phyloP scores from a whole-genome alignment of 257 asterid species.

The Agastache rugosa region DNA sequence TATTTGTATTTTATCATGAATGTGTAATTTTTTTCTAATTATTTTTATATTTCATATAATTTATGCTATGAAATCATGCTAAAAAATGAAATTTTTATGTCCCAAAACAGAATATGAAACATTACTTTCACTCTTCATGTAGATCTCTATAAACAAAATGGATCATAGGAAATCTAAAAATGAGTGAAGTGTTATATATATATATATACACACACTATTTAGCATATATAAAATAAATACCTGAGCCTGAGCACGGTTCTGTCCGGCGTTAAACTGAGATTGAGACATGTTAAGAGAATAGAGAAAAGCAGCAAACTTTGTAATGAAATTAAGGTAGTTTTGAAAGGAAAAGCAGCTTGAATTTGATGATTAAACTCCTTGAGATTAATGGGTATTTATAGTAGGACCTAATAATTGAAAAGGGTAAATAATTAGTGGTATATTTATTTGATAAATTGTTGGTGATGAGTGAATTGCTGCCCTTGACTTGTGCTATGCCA shows the following conservation, averaged over 20 bases:
- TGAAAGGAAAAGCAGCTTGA: not conserved
- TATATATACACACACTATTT: no score
- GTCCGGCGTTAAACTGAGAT: constrained; percentile 52
- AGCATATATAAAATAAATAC: constrained; percentile 32
- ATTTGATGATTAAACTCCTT: constrained; percentile 10
- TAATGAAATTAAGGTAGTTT: not conserved
- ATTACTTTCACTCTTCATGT: no score
- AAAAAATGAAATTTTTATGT: no score
- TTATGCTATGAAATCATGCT: no score
- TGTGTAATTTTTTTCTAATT: no score
- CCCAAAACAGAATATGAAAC: no score
- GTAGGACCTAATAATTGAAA: constrained; percentile 7
- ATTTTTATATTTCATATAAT: no score
- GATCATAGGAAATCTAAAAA: no score
- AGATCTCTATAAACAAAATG: no score
- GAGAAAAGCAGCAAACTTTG: not conserved
- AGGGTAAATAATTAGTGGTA: not conserved
- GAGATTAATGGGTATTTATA: constrained; percentile 39
- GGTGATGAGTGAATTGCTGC: constrained; percentile 48
- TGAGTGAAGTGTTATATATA: no score
- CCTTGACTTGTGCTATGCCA: constrained; percentile 30
- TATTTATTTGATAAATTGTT: constrained; percentile 1
- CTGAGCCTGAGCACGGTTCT: constrained; percentile 42
- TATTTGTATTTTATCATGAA: not conserved
- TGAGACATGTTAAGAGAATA: constrained; percentile 49